These are phyloP conservation scores for Camptophora hylomeconis DNA, from an alignment of 2,329 filamentous ascomycete species.

Conservation along the genomic window DNA sequence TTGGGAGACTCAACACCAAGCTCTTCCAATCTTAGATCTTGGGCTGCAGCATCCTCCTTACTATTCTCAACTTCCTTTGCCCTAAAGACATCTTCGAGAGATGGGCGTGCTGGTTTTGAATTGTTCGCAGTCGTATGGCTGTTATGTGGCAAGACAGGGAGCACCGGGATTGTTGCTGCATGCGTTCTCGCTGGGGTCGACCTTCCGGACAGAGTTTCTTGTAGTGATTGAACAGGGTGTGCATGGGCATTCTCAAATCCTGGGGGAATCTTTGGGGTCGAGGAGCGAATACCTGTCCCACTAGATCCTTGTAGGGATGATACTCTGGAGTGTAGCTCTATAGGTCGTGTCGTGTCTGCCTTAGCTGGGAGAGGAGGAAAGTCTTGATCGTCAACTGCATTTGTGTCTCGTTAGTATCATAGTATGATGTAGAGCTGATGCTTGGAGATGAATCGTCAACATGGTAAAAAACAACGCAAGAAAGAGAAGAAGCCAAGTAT, in stretches of 20 bases:
- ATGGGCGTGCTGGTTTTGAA: too few relatives aligned
- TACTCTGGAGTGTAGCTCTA: constrained; percentile 24
- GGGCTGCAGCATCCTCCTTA: too few relatives aligned
- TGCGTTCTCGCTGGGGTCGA: constrained; percentile 20
- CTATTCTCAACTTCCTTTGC: too few relatives aligned
- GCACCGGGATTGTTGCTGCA: constrained; percentile 22
- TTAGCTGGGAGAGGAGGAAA: constrained; percentile 31
- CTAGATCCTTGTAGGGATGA: constrained; percentile 22
- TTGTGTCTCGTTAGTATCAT: too few relatives aligned
- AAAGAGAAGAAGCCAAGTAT: constrained; percentile 11
- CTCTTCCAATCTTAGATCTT: too few relatives aligned
- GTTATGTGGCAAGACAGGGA: constrained; percentile 14
- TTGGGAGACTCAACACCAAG: too few relatives aligned
- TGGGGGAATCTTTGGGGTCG: constrained; percentile 16
- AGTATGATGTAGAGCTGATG: too few relatives aligned
- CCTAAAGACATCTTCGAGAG: too few relatives aligned
- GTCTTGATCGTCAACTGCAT: constrained; percentile 30
- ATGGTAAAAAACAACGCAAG: too few relatives aligned
- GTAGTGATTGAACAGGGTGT: constrained; percentile 34
- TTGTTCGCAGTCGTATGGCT: too few relatives aligned
- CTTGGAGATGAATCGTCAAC: too few relatives aligned
- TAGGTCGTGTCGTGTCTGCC: constrained; percentile 22
- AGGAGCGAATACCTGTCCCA: constrained; percentile 12
- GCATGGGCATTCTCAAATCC: constrained; percentile 27
- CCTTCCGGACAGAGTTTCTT: constrained; percentile 34